Evolutionary conservation across 345 rosid genomes (phyloP), one percentile per base, ranked within the genome.

Genomic region (Triadica sebifera): DNA sequence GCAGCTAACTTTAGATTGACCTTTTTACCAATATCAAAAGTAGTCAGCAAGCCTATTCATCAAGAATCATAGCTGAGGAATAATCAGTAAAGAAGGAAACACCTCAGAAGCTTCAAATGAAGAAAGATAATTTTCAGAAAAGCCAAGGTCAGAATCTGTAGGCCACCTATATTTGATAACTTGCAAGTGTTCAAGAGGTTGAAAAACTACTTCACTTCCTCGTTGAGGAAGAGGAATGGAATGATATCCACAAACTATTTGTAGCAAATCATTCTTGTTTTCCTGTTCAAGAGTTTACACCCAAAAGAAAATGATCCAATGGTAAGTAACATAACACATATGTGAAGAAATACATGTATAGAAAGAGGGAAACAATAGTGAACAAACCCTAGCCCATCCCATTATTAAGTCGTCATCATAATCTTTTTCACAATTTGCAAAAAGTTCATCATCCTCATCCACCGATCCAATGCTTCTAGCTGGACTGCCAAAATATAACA

Each of bases 301-400:
- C 81, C 68, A 69, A 70, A 45, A 75, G 37, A 22, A 67, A 38
- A 63, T 3, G 12, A 72, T 74, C 66, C 73, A 67, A 77, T 49
- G 53, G 56, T 53, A 59, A 78, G 53, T 68, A 62, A 68, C 74
- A 60, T 56, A 71, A 49, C 57, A 55, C 24, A 34, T 72, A 34
- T n/a, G 59, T 34, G 5, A 71, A 62, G 61, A 34, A 63, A 67
- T 38, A 58, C 57, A 78, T 45, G 13, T 46, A 56, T 69, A 67
- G 43, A 73, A 63, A 24, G 10, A 46, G 37, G 69, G 56, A 67
- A 82, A 66, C 62, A 56, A 43, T 43, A 58, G 65, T 67, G 53
- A 78, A 86, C 91, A 80, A 74, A 94, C 98, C 91, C 82, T 89
- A 52, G 98, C 99, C 97, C 99, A 95, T 75, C 90, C 97, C 87